Conservation (phyloP, 495 filamentous ascomycete species). For the Hypoxylon crocopeplum region DNA sequence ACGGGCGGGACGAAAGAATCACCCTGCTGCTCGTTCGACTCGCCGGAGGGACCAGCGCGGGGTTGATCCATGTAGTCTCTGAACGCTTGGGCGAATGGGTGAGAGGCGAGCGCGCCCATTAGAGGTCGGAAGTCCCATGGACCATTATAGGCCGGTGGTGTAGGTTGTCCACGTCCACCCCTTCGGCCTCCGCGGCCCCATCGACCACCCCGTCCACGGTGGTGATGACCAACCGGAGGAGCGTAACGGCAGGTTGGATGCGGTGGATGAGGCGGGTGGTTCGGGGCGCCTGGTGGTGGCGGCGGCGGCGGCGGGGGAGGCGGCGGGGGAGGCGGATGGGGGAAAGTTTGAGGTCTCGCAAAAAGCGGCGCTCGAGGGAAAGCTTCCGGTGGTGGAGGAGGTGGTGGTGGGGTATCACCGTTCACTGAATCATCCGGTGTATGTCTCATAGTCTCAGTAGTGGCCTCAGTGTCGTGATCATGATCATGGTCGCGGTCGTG, state of each 20-base stretch:
- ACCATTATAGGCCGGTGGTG: conserved; percentile 21
- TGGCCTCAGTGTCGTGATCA: conserved; percentile 12
- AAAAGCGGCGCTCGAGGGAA: conserved; percentile 21
- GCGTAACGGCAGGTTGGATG: conserved; percentile 19
- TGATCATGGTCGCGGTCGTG: too few species aligned
- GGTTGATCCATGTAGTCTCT: conserved; percentile 47
- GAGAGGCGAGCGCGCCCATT: conserved; percentile 45
- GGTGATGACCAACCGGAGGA: conserved; percentile 21
- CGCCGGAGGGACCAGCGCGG: conserved; percentile 28
- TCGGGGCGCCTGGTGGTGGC: conserved; percentile 17
- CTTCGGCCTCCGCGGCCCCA: conserved; percentile 23
- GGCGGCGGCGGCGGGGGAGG: conserved; percentile 9
- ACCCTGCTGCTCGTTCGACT: conserved; percentile 40
- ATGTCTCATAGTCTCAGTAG: conserved; percentile 30
- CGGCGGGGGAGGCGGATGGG: conserved; percentile 13
- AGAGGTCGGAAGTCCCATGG: conserved; percentile 51
- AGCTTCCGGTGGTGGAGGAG: conserved; percentile 15
- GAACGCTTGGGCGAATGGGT: conserved; percentile 51
- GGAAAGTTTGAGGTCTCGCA: conserved; percentile 4
- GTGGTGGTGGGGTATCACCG: conserved; percentile 14
- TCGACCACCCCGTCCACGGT: conserved; percentile 36
- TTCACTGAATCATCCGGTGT: conserved; percentile 27
- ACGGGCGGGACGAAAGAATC: conserved; percentile 68
- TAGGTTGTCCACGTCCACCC: conserved; percentile 13
- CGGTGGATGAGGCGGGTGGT: conserved; percentile 14